Conservation (phyloP, 441 rosid species). For the Gossypium davidsonii region DNA sequence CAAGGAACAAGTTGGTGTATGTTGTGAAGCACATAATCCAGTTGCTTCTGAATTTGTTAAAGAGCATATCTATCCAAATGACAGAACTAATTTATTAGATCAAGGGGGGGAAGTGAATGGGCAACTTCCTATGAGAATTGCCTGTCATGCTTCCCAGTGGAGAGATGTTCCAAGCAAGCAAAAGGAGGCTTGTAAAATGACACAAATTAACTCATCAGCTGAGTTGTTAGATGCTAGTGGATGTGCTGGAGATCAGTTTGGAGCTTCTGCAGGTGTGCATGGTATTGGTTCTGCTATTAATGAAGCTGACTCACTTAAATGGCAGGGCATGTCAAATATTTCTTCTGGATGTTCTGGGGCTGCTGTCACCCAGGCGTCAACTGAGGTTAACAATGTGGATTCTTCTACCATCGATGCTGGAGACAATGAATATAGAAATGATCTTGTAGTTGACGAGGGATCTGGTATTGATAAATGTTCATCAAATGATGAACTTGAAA, state of each 20-base stretch:
- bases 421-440: slow-evolving; percentile 19
- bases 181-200: slow-evolving; percentile 17
- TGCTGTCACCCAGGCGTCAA: slow-evolving; percentile 37
- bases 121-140: slow-evolving; percentile 13
- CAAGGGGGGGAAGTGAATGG: slow-evolving; percentile 18
- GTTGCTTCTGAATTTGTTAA: slow-evolving; percentile 25
- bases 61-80: slow-evolving; percentile 18
- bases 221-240: slow-evolving; percentile 19
- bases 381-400: slow-evolving; percentile 26
- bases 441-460: slow-evolving; percentile 41
- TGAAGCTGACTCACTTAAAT: slow-evolving; percentile 22
- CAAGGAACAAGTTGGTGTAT: slow-evolving; percentile 9
- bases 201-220: slow-evolving; percentile 12
- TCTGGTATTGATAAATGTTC: slow-evolving; percentile 45
- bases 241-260: slow-evolving; percentile 17
- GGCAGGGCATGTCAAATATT: slow-evolving; percentile 36
- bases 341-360: slow-evolving; percentile 43
- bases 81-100: slow-evolving; percentile 15
- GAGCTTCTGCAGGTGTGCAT: slow-evolving; percentile 24
- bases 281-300: slow-evolving; percentile 18
- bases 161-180: slow-evolving; percentile 39
- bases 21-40: slow-evolving; percentile 17
- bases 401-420: slow-evolving; percentile 28
- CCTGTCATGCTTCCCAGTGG: slow-evolving; percentile 31
- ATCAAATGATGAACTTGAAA: slow-evolving; percentile 43